Evolutionary conservation across 352 stramenopile species (phyloP).

Genomic region (Globisporangium alternatum): DNA sequence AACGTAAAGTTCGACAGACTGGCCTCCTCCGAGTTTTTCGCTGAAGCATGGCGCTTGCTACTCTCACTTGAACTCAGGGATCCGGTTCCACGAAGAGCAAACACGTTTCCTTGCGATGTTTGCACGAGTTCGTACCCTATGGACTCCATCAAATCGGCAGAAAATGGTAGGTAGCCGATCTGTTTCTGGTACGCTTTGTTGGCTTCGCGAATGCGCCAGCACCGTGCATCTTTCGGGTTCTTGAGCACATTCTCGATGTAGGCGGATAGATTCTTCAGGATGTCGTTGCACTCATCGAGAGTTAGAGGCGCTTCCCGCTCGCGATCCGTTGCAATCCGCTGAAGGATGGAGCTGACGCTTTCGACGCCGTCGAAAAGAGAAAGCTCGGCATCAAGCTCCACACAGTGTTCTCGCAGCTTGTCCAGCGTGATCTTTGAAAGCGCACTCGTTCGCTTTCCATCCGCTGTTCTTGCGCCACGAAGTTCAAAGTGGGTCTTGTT

Average conservation of each 20-base stretch:
- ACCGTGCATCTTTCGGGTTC: constrained; percentile 66
- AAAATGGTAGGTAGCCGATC: constrained; percentile 52
- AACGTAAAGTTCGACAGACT: constrained; percentile 64
- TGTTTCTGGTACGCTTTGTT: constrained; percentile 61
- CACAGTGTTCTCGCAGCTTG: constrained; percentile 40
- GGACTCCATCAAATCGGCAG: constrained; percentile 51
- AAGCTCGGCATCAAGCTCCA: constrained; percentile 54
- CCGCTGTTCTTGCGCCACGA: constrained; percentile 28
- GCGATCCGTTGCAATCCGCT: constrained; percentile 35
- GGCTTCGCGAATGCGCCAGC: constrained; percentile 59
- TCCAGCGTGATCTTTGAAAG: constrained; percentile 43
- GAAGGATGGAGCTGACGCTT: constrained; percentile 52
- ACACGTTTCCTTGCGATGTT: constrained; percentile 44
- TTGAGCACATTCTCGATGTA: constrained; percentile 69
- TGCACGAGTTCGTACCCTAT: constrained; percentile 52
- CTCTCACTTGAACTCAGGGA: background rate
- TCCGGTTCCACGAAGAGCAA: constrained; percentile 46
- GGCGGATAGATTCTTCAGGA: constrained; percentile 29
- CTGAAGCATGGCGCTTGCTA: background rate
- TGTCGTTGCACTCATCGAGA: constrained; percentile 42
- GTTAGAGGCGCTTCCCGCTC: constrained; percentile 26
- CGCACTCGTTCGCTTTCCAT: constrained; percentile 44
- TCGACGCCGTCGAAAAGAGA: constrained; percentile 63
- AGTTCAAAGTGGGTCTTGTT: constrained; percentile 58
- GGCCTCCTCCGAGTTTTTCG: constrained; percentile 10